Evolutionary conservation across 2,329 filamentous ascomycete species (phyloP).

Genomic region (Colletotrichum neosansevieriae): DNA sequence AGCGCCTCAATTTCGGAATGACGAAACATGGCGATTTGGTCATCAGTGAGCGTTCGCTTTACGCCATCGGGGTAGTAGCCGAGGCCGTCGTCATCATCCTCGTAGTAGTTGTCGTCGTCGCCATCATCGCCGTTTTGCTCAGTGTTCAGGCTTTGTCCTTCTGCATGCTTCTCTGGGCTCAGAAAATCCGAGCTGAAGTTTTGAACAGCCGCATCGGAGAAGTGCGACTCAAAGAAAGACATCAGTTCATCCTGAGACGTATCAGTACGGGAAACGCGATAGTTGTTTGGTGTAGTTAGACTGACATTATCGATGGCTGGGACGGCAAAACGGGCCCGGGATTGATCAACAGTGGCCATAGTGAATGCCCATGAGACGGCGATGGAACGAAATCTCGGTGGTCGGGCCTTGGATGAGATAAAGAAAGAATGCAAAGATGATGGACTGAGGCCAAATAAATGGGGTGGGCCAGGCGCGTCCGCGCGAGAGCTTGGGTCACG

Average conservation of each 20-base stretch:
- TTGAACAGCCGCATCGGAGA: conserved; percentile 60
- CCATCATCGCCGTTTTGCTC: conserved; percentile 42
- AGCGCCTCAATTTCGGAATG: conserved; percentile 87
- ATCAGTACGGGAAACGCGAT: conserved; percentile 32
- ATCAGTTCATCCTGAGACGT: conserved; percentile 67
- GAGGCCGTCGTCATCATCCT: conserved; percentile 73
- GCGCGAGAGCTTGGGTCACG: conserved; percentile 36
- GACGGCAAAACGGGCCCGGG: conserved; percentile 5
- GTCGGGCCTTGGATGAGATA: background rate
- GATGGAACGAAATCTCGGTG: background rate
- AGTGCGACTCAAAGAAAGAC: conserved; percentile 71
- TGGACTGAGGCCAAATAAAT: conserved; percentile 16
- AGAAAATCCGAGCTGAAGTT: conserved; percentile 62
- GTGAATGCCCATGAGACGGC: background rate
- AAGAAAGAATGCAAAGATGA: background rate
- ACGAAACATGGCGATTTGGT: conserved; percentile 90
- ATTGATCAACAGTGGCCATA: conserved; percentile 11
- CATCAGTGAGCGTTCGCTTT: conserved; percentile 90
- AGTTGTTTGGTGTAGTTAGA: background rate
- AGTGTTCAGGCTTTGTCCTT: conserved; percentile 41
- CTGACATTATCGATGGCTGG: conserved; percentile 36
- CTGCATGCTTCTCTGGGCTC: conserved; percentile 45
- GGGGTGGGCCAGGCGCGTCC: conserved; percentile 21
- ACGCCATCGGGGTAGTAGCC: conserved; percentile 89
- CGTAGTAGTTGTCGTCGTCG: conserved; percentile 45